Evolutionary conservation across 192 early-diverging fungal genomes (phyloP), one percentile per base, ranked within the genome.

Genomic region (Umbelopsis sp.): DNA sequence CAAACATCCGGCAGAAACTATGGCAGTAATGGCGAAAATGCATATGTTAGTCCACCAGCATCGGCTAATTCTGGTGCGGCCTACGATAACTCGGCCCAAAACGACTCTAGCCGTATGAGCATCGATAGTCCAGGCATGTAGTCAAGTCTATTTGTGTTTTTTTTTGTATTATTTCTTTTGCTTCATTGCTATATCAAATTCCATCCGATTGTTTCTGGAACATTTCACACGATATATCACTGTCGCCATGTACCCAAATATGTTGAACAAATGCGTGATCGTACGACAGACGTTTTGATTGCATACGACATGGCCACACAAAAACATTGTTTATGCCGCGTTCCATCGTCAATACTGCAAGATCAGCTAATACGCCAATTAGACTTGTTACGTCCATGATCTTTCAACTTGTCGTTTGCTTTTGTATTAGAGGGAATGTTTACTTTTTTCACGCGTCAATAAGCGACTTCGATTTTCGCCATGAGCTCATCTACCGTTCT

Each of bases 51-150:
- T 30, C 67, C 67, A 41, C 67, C 67, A 37, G 67, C 49, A 21
- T 68, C 67, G 21, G 49, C 67, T 68, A 68, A 48, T 41, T 49
- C 67, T 41, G 33, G 33, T 51, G 21, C 27, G n/a, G 35, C 21
- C 20, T 22, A 15, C 49, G 46, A 68, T 30, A 37, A 52, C 21
- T 30, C 30, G 18, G 12, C 67, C 11, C 47, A 51, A 49, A 51
- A 68, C 30, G 49, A 37, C 27, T 20, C 49, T 18, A 68, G 33
- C 11, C 49, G 71, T 15, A 72, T 72, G 71, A 72, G 71, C 64
- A 52, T 72, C 47, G 71, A 72, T 64, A 72, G 27, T 41, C 71
- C 71, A 67, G 61, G 71, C 50, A 72, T 67, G 27, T 50, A 52
- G 25, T 11, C 27, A 64, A 47, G 3, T 20, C 30, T 49, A 16